These are phyloP conservation scores for Entonaema liquescens DNA, from an alignment of 495 filamentous ascomycete species.

Conservation along the genomic window DNA sequence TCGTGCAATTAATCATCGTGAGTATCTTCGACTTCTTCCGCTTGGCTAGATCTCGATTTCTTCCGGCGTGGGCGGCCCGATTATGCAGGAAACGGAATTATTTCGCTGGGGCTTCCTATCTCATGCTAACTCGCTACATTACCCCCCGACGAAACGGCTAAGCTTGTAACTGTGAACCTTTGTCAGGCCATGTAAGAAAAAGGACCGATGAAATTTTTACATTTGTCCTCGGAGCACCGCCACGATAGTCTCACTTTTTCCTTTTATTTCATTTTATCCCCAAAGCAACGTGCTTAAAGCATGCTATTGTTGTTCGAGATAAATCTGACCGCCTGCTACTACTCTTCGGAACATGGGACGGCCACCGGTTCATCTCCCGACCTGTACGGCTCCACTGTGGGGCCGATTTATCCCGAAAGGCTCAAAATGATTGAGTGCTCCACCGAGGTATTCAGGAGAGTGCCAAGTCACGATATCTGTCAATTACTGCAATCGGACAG, in stretches of 20 bases:
- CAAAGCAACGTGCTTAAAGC: constrained; percentile 11
- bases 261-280: neutral
- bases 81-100: constrained; percentile 30
- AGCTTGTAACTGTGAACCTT: constrained; percentile 23
- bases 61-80: constrained; percentile 34
- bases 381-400: constrained; percentile 13
- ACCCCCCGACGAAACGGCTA: constrained; percentile 21
- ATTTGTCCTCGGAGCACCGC: constrained; percentile 5
- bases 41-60: constrained; percentile 15
- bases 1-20: constrained; percentile 6
- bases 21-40: constrained; percentile 19
- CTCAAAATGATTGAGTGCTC: constrained; percentile 2
- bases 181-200: constrained; percentile 9
- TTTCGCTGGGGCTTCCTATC: constrained; percentile 23
- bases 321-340: constrained; percentile 4
- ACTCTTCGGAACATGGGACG: constrained; percentile 18
- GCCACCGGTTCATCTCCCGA: constrained; percentile 25
- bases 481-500: neutral
- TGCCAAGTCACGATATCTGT: neutral
- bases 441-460: neutral
- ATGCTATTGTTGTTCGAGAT: constrained; percentile 8
- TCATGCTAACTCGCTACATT: constrained; percentile 30
- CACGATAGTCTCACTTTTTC: neutral
- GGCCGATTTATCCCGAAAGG: constrained; percentile 37
- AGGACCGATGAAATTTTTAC: constrained; percentile 32